phyloP scores from a whole-genome alignment of 2,329 filamentous ascomycete species.

The Cercospora janseana region DNA sequence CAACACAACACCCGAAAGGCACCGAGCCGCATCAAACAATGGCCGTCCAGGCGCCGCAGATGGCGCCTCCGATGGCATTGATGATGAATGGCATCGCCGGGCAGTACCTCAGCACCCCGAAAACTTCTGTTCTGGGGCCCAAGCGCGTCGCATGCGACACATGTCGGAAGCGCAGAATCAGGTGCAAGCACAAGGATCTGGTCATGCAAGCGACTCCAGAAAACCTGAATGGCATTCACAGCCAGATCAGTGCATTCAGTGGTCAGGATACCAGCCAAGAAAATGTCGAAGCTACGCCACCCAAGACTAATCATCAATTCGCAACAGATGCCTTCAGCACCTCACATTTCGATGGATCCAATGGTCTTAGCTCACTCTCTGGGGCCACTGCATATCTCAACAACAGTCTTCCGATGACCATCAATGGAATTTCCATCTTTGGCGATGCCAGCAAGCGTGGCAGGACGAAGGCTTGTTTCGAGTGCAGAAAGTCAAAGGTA shows the following conservation, averaged over 20 bases:
- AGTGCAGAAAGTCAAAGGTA: conserved; percentile 67
- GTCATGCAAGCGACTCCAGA: conserved; percentile 35
- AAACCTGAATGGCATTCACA: conserved; percentile 16
- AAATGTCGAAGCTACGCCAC: conserved; percentile 31
- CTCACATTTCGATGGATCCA: conserved; percentile 10
- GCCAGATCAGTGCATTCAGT: conserved; percentile 9
- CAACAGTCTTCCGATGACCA: conserved; percentile 47
- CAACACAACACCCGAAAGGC: conserved; percentile 24
- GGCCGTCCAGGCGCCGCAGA: conserved; percentile 22
- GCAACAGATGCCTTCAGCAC: conserved; percentile 16
- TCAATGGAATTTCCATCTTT: conserved; percentile 59
- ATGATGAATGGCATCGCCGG: conserved; percentile 32
- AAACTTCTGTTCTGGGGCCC: conserved; percentile 59
- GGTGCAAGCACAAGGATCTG: conserved; percentile 63
- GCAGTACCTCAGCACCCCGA: conserved; percentile 50
- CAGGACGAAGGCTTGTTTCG: conserved; percentile 62
- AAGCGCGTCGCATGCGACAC: conserved; percentile 62
- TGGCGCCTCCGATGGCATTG: conserved; percentile 26
- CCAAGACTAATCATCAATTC: conserved; percentile 25
- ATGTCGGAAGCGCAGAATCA: conserved; percentile 60
- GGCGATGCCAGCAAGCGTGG: conserved; percentile 41
- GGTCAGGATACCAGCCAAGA: conserved; percentile 27
- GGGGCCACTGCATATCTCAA: conserved; percentile 37
- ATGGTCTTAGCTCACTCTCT: conserved; percentile 28
- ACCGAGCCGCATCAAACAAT: conserved; percentile 29